Evolutionary conservation across 805 yeast species (phyloP), one percentile per base, ranked within the genome.

Genomic region (Candida yuanshanica): DNA sequence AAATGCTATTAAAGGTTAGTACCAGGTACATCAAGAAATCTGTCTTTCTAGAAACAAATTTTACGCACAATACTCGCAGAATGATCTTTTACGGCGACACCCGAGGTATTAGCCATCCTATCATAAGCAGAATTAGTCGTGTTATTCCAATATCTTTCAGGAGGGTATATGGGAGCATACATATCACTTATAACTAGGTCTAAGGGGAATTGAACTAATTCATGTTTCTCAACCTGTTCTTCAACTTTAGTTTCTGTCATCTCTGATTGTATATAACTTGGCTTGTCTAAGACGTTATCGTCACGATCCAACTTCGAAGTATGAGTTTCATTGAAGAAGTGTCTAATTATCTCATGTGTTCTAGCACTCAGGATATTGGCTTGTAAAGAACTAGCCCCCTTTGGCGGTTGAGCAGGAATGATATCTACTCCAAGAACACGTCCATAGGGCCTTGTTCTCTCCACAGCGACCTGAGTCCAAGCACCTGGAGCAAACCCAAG

Each of bases 101-200:
- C 98, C 12, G 89, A 70, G 4, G 97, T 87, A 57, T 91, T 91
- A 36, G 88, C 85, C 85, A 91, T 83, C 98, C 96, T 91, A 65
- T 69, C 69, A 59, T 79, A 83, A 36, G 95, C 79, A 41, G 74
- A 75, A 79, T 81, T 82, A 81, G 86, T 78, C 71, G 83, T 75
- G 63, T 76, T 67, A 57, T 68, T 70, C 72, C 77, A 69, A 57
- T 64, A 76, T 6, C 77, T 77, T 20, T 65, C 55, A 23, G 60
- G 58, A 51, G 75, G 80, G 37, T 75, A 68, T 66, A 70, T 64
- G 37, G 80, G 83, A 58, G 71, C 91, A 71, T 83, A 83, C 95
- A 84, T 84, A 68, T 85, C 95, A 66, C 91, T 83, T 39, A 84
- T 54, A 37, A 84, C 76, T 18, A 83, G 64, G 64, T 84, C 90